Percentiles rank a stretch among this genome's conserved stretches.
These are phyloP conservation scores for Mucor irregularis DNA, from an alignment of 371 early-diverging fungal species.

Conservation along the genomic window DNA sequence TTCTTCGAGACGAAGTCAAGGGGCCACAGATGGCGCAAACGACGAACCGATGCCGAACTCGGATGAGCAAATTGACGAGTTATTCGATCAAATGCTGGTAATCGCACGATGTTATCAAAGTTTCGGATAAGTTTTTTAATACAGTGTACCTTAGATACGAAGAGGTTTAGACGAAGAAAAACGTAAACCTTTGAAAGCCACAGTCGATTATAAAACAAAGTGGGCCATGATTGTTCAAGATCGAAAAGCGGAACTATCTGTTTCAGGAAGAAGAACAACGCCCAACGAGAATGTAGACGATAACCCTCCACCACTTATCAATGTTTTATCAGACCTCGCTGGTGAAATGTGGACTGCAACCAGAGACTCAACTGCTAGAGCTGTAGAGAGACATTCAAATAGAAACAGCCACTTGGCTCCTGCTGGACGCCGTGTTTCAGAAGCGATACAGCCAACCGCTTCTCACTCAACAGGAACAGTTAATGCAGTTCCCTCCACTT, in stretches of 20 bases:
- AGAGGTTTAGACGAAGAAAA: constrained; percentile 41
- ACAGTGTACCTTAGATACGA: constrained; percentile 10
- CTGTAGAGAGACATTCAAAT: constrained; percentile 37
- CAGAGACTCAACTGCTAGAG: constrained; percentile 39
- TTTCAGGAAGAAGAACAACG: constrained; percentile 12
- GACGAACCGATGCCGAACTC: constrained; percentile 32
- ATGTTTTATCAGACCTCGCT: constrained; percentile 44
- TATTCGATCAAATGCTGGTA: constrained; percentile 54
- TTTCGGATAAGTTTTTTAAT: neutral
- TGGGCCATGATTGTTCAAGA: constrained; percentile 52
- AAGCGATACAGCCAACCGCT: constrained; percentile 8
- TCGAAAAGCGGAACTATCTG: constrained; percentile 38
- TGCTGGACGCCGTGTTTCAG: constrained; percentile 8
- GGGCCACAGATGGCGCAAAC: constrained; percentile 2
- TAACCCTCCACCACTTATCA: constrained; percentile 34
- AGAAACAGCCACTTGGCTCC: constrained; percentile 17
- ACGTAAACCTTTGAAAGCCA: constrained; percentile 25
- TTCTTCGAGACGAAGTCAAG: constrained; percentile 20
- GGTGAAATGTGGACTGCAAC: constrained; percentile 49
- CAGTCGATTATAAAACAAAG: constrained; percentile 40
- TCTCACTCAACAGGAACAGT: constrained; percentile 1
- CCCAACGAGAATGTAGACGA: constrained; percentile 17
- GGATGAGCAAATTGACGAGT: constrained; percentile 36
- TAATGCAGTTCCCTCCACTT: neutral
- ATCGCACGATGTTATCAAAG: neutral